These are phyloP conservation scores for Graphiopsis chlorocephala DNA, from an alignment of 2,329 filamentous ascomycete species.

Conservation along the genomic window DNA sequence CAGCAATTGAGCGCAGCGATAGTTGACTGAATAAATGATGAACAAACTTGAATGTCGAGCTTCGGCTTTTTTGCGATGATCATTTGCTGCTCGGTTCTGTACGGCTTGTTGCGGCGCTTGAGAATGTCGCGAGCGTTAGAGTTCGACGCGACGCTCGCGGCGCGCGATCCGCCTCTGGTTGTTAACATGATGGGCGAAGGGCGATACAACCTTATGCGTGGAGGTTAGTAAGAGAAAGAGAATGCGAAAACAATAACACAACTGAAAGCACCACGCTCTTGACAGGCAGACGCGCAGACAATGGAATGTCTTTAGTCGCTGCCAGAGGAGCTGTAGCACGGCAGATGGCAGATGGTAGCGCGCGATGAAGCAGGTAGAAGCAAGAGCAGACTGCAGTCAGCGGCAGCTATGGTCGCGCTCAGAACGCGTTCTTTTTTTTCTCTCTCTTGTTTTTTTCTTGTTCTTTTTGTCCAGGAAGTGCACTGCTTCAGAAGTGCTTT, in stretches of 20 bases:
- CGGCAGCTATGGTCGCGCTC: not conserved
- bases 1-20: conserved; percentile 26
- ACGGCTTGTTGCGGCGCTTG: conserved; percentile 42
- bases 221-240: conserved; percentile 8
- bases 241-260: conserved; percentile 8
- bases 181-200: conserved; percentile 4
- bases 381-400: not conserved
- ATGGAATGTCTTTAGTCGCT: not conserved
- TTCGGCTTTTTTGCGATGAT: conserved; percentile 61
- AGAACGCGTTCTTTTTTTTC: not conserved
- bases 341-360: not conserved
- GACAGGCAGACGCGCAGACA: not conserved
- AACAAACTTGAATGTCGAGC: conserved; percentile 49
- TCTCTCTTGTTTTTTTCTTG: not conserved
- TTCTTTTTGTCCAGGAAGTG: not conserved
- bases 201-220: not conserved
- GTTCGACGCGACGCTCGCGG: conserved; percentile 12
- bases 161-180: conserved; percentile 11
- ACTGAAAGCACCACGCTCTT: not conserved
- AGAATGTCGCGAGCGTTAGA: conserved; percentile 24
- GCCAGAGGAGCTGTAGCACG: not conserved
- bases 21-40: conserved; percentile 6
- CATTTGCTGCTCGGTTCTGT: conserved; percentile 59
- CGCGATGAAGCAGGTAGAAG: not conserved
- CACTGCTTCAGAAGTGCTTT: not conserved